Evolutionary conservation across 768 basidiomycete species (phyloP), one percentile per base, ranked within the genome.

Genomic region (Lentinula sp.): DNA sequence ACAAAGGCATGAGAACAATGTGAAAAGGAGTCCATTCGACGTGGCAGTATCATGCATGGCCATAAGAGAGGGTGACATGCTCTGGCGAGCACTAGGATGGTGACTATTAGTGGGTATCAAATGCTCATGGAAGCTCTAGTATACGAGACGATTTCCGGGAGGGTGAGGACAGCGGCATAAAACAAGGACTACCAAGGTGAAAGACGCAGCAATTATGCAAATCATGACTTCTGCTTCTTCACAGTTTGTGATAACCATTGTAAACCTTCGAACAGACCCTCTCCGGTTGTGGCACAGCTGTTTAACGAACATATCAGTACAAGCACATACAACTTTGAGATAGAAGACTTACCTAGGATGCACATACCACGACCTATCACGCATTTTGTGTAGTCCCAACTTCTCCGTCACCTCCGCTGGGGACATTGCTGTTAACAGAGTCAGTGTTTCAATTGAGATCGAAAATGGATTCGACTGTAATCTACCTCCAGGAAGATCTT

Each of bases 321-420:
- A 39, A n/a, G 37, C 45, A 39, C 42, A 37, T 39, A 57, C 59
- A 57, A 45, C 48, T 18, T 10, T 20, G 2, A 36, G 32, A 43
- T 53, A 28, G 16, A 23, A 57, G 15, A 74, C 84, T 67, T 74
- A 96, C 91, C 95, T 97, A 55, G 96, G 96, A 77, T 98, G 96
- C 57, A 98, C 95, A 83, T 98, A 98, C 96, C 96, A 98, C 73
- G 91, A 94, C 63, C 96, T 82, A 70, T 98, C 95, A 62, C 93
- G 88, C 96, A 98, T 98, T 67, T 90, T 82, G 73, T 97, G 91
- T 65, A 98, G 78, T 42, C 95, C 95, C 46, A 98, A 77, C 74
- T 96, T 97, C 76, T 98, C 96, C 10, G 96, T 98, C 43, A 98
- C 95, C 73, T 98, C 95, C 7, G 96, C 95, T 37, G 96, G 96